phyloP scores from a whole-genome alignment of 345 rosid genomes.

The Nephelium lappaceum region DNA sequence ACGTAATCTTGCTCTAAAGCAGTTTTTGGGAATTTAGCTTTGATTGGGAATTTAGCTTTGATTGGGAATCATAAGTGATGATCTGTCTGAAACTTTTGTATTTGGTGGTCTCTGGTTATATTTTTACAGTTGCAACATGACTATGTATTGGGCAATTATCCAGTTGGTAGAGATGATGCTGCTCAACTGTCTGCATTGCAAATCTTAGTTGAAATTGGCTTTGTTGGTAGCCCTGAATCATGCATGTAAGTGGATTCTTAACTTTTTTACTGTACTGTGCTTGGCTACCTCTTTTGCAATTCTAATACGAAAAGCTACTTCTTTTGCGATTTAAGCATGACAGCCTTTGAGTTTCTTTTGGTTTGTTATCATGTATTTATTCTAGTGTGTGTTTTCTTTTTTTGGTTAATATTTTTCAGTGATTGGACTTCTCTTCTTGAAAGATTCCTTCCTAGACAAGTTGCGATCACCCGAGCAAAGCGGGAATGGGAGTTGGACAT shows the following conservation, averaged over 20 bases:
- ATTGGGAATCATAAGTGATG: neutral
- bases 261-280: neutral
- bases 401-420: constrained; percentile 39
- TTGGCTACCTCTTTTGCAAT: neutral
- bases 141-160: constrained; percentile 92
- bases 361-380: neutral
- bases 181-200: constrained; percentile 95
- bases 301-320: neutral
- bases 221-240: constrained; percentile 78
- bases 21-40: constrained; percentile 13
- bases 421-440: constrained; percentile 94
- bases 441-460: constrained; percentile 87
- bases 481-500: constrained; percentile 96
- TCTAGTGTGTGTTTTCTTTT: constrained; percentile 20
- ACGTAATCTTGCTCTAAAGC: constrained; percentile 30
- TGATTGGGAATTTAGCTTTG: neutral
- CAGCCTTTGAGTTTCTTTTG: constrained; percentile 2
- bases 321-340: neutral
- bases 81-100: neutral
- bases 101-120: constrained; percentile 29
- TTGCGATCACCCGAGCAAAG: constrained; percentile 93
- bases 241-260: constrained; percentile 67
- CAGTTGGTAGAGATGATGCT: constrained; percentile 99
- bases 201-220: constrained; percentile 91
- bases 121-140: constrained; percentile 92